These are phyloP conservation scores for Periconia sp. DNA, from an alignment of 2,329 filamentous ascomycete genomes.

Conservation along the genomic window DNA sequence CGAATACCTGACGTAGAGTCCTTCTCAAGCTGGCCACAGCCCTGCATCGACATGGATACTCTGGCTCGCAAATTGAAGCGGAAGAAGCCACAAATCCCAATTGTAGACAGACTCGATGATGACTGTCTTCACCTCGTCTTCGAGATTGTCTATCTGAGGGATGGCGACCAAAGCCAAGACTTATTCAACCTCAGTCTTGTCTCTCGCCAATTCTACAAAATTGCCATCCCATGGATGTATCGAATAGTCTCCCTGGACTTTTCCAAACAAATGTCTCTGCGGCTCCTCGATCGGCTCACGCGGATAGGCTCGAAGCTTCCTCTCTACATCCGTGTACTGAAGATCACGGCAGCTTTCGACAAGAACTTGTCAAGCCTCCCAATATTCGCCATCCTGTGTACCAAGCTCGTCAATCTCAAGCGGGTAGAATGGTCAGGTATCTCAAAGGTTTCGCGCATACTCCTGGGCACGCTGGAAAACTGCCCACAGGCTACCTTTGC, in stretches of 20 bases:
- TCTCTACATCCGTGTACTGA: constrained; percentile 1
- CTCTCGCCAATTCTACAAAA: constrained; percentile 5
- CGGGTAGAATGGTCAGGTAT: too few species aligned
- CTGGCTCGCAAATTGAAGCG: too few species aligned
- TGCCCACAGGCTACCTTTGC: too few species aligned
- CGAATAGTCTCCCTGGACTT: constrained; percentile 2
- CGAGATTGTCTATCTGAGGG: constrained; percentile 1
- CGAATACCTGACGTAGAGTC: too few species aligned
- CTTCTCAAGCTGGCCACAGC: too few species aligned
- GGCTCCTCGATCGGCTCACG: constrained; percentile 2
- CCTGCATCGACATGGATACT: too few species aligned
- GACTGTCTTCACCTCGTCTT: constrained; percentile 4
- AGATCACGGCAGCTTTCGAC: neutral
- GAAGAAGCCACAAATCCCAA: neutral
- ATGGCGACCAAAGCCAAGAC: neutral
- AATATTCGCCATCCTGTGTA: too few species aligned
- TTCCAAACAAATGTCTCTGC: neutral
- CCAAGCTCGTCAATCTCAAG: too few species aligned
- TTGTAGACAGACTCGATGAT: neutral
- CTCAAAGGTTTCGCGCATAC: too few species aligned
- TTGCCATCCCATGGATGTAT: constrained; percentile 5
- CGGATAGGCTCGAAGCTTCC: constrained; percentile 2
- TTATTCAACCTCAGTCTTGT: constrained; percentile 4
- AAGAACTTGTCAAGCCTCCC: too few species aligned
- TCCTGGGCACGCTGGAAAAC: too few species aligned